Evolutionary conservation across 2,329 filamentous ascomycete genomes (phyloP).

Genomic region (Taxawa tesnikishii): DNA sequence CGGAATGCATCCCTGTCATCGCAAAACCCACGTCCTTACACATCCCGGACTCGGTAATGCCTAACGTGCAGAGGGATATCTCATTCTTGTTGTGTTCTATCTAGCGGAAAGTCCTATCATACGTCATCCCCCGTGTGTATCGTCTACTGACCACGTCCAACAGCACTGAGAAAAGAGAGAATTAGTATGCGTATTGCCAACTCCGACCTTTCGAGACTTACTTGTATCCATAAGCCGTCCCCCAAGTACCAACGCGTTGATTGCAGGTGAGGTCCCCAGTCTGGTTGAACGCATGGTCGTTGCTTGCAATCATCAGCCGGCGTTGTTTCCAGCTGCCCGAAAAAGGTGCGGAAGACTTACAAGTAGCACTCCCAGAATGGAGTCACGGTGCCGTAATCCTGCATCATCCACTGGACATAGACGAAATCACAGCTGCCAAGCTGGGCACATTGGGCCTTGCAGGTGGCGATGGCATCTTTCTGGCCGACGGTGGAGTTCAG

Average conservation of each 20-base stretch:
- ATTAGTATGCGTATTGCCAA: too few species aligned
- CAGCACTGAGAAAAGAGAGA: not conserved
- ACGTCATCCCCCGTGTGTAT: too few species aligned
- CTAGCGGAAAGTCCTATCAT: too few species aligned
- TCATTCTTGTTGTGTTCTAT: too few species aligned
- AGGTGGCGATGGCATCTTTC: not conserved
- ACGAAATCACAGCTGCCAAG: slow-evolving; percentile 1
- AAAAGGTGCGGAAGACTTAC: not conserved
- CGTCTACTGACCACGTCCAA: too few species aligned
- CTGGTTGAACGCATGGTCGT: slow-evolving; percentile 1
- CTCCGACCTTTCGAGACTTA: not conserved
- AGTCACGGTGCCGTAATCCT: not conserved
- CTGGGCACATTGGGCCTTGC: too few species aligned
- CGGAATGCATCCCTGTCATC: too few species aligned
- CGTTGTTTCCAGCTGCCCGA: not conserved
- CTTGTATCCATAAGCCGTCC: slow-evolving; percentile 3
- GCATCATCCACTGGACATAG: not conserved
- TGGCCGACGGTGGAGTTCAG: slow-evolving; percentile 6
- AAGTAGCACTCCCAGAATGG: slow-evolving; percentile 3
- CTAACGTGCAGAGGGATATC: too few species aligned
- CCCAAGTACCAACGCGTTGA: slow-evolving; percentile 1
- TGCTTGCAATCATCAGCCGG: not conserved
- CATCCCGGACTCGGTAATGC: too few species aligned
- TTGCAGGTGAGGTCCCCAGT: slow-evolving; percentile 2
- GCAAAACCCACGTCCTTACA: too few species aligned